Percentiles rank a stretch among this genome's conserved stretches.
phyloP scores from a whole-genome alignment of 1,139 yeast genomes.

The Debaryomyces nepalensis region DNA sequence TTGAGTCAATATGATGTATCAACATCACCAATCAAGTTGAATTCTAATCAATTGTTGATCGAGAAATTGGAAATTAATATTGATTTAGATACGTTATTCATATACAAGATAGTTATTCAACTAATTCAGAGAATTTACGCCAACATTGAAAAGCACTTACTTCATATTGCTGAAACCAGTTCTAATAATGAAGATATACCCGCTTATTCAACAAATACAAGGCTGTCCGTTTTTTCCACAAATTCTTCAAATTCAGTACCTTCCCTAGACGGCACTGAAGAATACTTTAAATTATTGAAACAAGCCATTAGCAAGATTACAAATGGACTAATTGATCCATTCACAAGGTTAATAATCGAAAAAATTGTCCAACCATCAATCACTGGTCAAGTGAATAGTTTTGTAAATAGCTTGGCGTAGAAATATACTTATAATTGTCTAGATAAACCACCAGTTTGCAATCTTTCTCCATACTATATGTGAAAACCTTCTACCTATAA shows the following conservation, averaged over 20 bases:
- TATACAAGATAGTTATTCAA: constrained; percentile 41
- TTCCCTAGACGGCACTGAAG: too few species aligned
- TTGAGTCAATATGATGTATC: constrained; percentile 19
- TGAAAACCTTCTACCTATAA: constrained; percentile 69
- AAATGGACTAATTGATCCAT: constrained; percentile 46
- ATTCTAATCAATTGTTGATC: constrained; percentile 46
- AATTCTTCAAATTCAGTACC: too few species aligned
- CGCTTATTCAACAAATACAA: constrained; percentile 19
- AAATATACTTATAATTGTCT: neutral
- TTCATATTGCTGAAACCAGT: neutral
- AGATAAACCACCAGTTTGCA: constrained; percentile 38
- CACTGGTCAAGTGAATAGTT: constrained; percentile 34
- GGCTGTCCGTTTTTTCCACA: constrained; percentile 43
- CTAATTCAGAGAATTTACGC: constrained; percentile 36
- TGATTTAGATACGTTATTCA: constrained; percentile 44
- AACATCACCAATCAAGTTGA: constrained; percentile 46
- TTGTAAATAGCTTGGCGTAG: constrained; percentile 29
- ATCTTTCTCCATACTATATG: constrained; percentile 39
- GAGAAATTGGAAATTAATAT: constrained; percentile 53
- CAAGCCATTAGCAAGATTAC: constrained; percentile 37
- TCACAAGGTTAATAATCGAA: constrained; percentile 34
- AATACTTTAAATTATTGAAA: constrained; percentile 36
- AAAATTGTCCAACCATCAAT: constrained; percentile 39
- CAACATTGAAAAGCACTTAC: constrained; percentile 26
- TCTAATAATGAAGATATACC: constrained; percentile 13